Evolutionary conservation across 768 basidiomycete genomes (phyloP).

Genomic region (Agaricus bisporus): DNA sequence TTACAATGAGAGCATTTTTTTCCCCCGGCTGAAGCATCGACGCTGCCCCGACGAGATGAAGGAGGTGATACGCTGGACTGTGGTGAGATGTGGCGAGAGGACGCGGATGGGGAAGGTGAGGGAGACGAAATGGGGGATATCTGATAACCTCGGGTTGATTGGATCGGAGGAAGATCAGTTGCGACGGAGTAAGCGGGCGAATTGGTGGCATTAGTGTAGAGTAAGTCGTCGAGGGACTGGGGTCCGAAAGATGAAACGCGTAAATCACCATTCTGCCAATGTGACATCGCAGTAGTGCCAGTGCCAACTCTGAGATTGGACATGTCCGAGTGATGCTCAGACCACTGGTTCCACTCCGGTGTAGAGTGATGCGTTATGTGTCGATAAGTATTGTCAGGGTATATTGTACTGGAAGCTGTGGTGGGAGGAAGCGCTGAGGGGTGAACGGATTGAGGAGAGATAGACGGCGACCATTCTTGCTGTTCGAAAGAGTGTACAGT

Average conservation of each 20-base stretch:
- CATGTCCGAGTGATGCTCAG: background rate
- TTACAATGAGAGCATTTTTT: conserved; percentile 43
- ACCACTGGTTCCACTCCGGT: conserved; percentile 6
- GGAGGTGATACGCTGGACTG: conserved; percentile 16
- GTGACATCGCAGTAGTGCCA: background rate
- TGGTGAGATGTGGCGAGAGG: conserved; percentile 16
- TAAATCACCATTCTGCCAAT: conserved; percentile 3
- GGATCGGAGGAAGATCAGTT: conserved; percentile 5
- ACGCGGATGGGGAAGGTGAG: conserved; percentile 22
- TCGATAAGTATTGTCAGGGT: background rate
- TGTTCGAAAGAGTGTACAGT: conserved; percentile 1
- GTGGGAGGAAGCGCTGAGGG: conserved; percentile 2
- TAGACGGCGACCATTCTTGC: conserved; percentile 6
- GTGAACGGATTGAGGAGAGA: conserved; percentile 4
- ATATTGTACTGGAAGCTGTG: background rate
- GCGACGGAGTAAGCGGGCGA: conserved; percentile 3
- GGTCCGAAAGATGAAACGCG: conserved; percentile 4
- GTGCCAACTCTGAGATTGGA: background rate
- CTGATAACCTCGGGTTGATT: conserved; percentile 15
- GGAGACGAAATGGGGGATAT: conserved; percentile 29
- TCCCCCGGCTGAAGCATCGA: conserved; percentile 22
- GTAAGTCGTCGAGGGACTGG: conserved; percentile 1
- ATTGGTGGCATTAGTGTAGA: conserved; percentile 2
- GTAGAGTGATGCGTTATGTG: background rate
- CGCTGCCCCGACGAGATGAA: conserved; percentile 22